Evolutionary conservation across 1,139 yeast genomes (phyloP), one percentile per base, ranked within the genome.

Genomic region (Candida dubliniensis): DNA sequence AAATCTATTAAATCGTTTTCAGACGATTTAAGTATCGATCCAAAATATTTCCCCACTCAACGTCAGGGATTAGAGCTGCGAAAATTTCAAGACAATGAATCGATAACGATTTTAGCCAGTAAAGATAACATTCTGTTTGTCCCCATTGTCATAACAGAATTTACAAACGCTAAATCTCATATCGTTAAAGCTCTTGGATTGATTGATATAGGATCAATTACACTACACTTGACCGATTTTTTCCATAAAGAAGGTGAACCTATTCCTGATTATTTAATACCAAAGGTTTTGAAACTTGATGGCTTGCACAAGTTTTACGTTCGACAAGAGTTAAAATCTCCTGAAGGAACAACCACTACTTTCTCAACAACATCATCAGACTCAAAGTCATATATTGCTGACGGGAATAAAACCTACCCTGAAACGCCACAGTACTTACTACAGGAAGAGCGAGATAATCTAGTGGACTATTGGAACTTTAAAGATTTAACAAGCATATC

Each of bases 201-300:
- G 14, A 61, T 68, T 6, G 67, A 71, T 10, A 61, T 65, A 5
- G 78, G 77, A 0, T 36, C 41, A 2, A 63, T 79, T 29, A 64
- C 81, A 0, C 69, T 84, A 38, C 90, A 84, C 55, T 63, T 89
- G 50, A 87, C 96, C 0, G 96, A 89, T 38, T 81, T 83, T 58
- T 80, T 81, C 12, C 74, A 82, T 40, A 71, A 70, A 3, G 79
- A 80, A 37, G 96, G 96, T 4, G 78, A 71, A 3, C 73, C 82
- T 0, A 62, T 90, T 14, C 69, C 82, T 1, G 70, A 87, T 33
- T 73, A 74, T 30, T 58, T 66, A 2, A 55, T 83, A 1, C 54
- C 69, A 1, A 54, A 58, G 1, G 55, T 67, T 67, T 12, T 71
- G 69, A 39, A 54, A 59, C 15, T 62, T 61, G 44, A 66, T 66